Percentiles rank a stretch among this genome's conserved stretches.
These are phyloP conservation scores for Phytomonas sp. DNA, from an alignment of 208 protist genomes.

Conservation along the genomic window DNA sequence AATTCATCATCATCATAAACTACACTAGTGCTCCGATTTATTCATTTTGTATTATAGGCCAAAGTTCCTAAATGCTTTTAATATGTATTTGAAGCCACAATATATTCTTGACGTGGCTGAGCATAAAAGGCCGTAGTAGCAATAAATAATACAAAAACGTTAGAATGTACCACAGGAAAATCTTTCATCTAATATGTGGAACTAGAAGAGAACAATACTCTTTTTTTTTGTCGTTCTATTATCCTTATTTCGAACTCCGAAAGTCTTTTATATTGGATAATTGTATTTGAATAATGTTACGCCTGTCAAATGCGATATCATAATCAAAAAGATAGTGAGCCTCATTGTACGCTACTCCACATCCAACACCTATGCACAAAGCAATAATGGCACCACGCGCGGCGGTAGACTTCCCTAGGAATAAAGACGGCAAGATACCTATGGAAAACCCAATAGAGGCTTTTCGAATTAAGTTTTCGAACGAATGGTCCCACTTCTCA, in stretches of 20 bases:
- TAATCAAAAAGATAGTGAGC: slow-evolving; percentile 85
- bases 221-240: not conserved
- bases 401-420: slow-evolving; percentile 59
- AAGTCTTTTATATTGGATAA: slow-evolving; percentile 7
- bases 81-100: not conserved
- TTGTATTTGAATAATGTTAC: slow-evolving; percentile 53
- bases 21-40: not conserved
- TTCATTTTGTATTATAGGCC: not conserved
- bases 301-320: slow-evolving; percentile 81
- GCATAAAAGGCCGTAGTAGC: not conserved
- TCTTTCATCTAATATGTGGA: not conserved
- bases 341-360: slow-evolving; percentile 81
- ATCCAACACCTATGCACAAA: slow-evolving; percentile 66
- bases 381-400: slow-evolving; percentile 50
- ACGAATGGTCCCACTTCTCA: slow-evolving; percentile 88
- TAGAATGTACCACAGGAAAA: not conserved
- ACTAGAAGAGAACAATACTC: not conserved
- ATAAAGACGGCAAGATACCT: slow-evolving; percentile 60
- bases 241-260: not conserved
- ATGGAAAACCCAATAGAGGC: slow-evolving; percentile 61
- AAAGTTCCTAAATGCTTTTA: not conserved
- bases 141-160: not conserved
- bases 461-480: slow-evolving; percentile 85
- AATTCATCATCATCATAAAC: not conserved
- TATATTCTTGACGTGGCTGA: not conserved